phyloP scores from a whole-genome alignment of 306 rosid genomes.

The Rosa multiflora region DNA sequence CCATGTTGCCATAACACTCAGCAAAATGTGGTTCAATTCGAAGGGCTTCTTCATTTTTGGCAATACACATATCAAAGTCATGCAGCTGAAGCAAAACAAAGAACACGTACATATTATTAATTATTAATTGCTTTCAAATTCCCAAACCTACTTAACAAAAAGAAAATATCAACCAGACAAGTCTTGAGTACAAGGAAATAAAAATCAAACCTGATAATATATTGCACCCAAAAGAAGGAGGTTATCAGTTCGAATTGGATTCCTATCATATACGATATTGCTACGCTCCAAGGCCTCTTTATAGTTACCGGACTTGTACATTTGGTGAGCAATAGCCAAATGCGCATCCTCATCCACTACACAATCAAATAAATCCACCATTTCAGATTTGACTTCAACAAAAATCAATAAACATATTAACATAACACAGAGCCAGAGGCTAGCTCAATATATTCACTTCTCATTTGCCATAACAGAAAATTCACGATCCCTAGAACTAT shows the following conservation, averaged over 20 bases:
- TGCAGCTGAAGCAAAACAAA: conserved; percentile 55
- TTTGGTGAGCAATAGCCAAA: conserved; percentile 80
- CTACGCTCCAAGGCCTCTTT: conserved; percentile 92
- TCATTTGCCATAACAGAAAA: not conserved
- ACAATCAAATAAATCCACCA: conserved; percentile 16
- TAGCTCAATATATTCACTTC: not conserved
- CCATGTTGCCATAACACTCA: conserved; percentile 99
- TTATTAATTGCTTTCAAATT: not conserved
- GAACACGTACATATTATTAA: not conserved
- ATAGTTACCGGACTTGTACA: conserved; percentile 83
- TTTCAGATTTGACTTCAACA: not conserved
- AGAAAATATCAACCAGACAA: not conserved
- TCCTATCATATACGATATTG: conserved; percentile 74
- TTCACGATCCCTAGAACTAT: not conserved
- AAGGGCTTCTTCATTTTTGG: conserved; percentile 97
- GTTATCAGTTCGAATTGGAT: conserved; percentile 84
- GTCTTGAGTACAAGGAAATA: not conserved
- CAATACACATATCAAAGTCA: conserved; percentile 89
- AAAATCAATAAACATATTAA: not conserved
- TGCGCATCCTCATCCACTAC: conserved; percentile 90
- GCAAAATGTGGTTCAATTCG: conserved; percentile 85
- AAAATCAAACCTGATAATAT: conserved; percentile 71
- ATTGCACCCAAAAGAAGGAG: conserved; percentile 92
- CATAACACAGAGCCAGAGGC: not conserved
- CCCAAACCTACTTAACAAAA: not conserved